phyloP scores from a whole-genome alignment of 768 basidiomycete species.

The Gelatoporia subvermispora region DNA sequence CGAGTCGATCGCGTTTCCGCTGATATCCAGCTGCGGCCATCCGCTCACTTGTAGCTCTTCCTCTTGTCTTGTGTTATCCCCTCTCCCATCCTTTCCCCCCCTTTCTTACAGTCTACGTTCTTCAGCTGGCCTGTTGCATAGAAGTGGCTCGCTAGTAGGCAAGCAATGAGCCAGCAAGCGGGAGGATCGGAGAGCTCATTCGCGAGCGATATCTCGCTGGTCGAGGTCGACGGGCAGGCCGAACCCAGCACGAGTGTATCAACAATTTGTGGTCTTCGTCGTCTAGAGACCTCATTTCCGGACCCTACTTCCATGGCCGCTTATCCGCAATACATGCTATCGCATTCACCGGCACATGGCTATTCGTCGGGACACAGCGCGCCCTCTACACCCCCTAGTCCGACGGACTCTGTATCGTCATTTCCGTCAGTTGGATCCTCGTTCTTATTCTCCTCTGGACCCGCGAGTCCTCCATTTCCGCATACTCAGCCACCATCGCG shows the following conservation, averaged over 20 bases:
- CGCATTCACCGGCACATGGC: constrained; percentile 1
- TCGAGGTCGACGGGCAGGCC: neutral
- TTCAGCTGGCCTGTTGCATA: too few species aligned
- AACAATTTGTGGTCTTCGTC: constrained; percentile 18
- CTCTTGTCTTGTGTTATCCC: too few species aligned
- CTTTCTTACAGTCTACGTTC: too few species aligned
- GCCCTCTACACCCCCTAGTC: constrained; percentile 59
- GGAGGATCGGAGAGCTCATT: too few species aligned
- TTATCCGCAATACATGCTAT: neutral
- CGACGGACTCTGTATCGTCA: constrained; percentile 57
- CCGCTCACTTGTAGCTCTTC: too few species aligned
- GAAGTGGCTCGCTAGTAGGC: too few species aligned
- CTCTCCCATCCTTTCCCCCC: too few species aligned
- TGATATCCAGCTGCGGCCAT: too few species aligned
- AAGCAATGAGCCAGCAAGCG: too few species aligned
- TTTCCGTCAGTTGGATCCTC: constrained; percentile 69
- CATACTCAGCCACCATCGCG: constrained; percentile 27
- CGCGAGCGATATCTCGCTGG: too few species aligned
- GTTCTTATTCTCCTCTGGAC: constrained; percentile 75
- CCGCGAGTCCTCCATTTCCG: constrained; percentile 56
- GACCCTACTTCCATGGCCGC: constrained; percentile 1
- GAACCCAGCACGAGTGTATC: constrained; percentile 20
- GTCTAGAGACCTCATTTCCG: constrained; percentile 11
- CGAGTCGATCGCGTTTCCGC: too few species aligned
- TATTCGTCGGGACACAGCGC: constrained; percentile 37